A percentile compares a stretch with the other conserved stretches of the same genome.
These are phyloP conservation scores for Trametes meyenii DNA, from an alignment of 768 basidiomycete genomes.

Conservation along the genomic window DNA sequence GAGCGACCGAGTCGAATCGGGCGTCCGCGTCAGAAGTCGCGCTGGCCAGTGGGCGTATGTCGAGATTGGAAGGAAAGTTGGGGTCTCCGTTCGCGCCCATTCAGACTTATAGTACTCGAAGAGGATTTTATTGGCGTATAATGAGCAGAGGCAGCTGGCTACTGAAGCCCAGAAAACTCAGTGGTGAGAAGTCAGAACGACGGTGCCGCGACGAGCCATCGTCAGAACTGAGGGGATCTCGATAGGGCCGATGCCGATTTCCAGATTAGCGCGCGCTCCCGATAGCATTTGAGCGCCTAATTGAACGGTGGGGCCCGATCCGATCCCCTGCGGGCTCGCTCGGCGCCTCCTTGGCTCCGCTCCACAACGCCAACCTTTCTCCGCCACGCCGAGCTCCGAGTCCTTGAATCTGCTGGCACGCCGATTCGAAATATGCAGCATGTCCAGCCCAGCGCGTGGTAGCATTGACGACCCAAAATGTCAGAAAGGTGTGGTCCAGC, in stretches of 20 bases:
- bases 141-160: too few species aligned
- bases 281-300: neutral
- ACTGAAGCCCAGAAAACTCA: too few species aligned
- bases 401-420: neutral
- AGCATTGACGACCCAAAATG: neutral
- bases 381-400: too few species aligned
- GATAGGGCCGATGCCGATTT: constrained; percentile 4
- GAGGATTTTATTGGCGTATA: too few species aligned
- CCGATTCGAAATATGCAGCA: neutral
- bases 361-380: too few species aligned
- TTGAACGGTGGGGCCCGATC: too few species aligned
- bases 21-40: constrained; percentile 13
- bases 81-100: constrained; percentile 30
- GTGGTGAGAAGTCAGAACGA: too few species aligned
- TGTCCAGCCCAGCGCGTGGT: neutral
- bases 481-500: constrained; percentile 18
- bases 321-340: too few species aligned
- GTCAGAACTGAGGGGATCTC: neutral
- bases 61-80: constrained; percentile 49
- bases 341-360: too few species aligned
- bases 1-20: constrained; percentile 41
- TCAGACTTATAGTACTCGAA: neutral
- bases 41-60: constrained; percentile 38
- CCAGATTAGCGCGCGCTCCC: constrained; percentile 2
- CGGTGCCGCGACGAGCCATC: neutral